Percentiles rank a stretch among this genome's conserved stretches.
Conservation (phyloP, 768 basidiomycete species). For the Chalciporus chontae region DNA sequence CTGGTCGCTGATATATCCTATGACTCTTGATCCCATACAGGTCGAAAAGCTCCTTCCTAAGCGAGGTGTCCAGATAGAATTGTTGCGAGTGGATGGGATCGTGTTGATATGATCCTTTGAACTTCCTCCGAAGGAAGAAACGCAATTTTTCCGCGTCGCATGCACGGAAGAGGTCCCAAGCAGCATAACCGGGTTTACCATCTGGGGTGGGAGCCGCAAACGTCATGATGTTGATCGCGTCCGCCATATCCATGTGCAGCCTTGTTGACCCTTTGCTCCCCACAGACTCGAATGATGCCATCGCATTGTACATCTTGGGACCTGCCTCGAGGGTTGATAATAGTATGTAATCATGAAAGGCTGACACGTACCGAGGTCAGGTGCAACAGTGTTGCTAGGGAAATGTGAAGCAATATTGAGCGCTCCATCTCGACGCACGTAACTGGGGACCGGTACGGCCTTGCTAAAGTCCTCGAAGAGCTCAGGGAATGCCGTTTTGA, state of each 20-base stretch:
- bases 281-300: constrained; percentile 60
- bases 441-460: constrained; percentile 84
- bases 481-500: constrained; percentile 78
- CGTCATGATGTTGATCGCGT: constrained; percentile 90
- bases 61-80: constrained; percentile 71
- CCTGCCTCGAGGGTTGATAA: constrained; percentile 41
- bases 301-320: constrained; percentile 94
- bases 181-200: constrained; percentile 69
- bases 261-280: constrained; percentile 84
- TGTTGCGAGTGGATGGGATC: constrained; percentile 93
- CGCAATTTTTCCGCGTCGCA: constrained; percentile 80
- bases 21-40: constrained; percentile 71
- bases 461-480: constrained; percentile 82
- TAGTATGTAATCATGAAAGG: not conserved
- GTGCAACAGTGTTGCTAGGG: constrained; percentile 70
- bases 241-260: constrained; percentile 93
- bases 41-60: constrained; percentile 66
- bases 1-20: constrained; percentile 85
- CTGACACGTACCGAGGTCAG: constrained; percentile 63
- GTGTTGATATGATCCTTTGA: constrained; percentile 48
- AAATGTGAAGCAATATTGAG: constrained; percentile 90
- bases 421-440: constrained; percentile 86
- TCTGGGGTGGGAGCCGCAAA: constrained; percentile 59
- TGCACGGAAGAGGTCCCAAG: constrained; percentile 88
- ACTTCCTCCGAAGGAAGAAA: constrained; percentile 64